Percentiles rank a stretch among this genome's conserved stretches.
These are phyloP conservation scores for Dalechampia spathulata DNA, from an alignment of 441 rosid genomes.

Conservation along the genomic window DNA sequence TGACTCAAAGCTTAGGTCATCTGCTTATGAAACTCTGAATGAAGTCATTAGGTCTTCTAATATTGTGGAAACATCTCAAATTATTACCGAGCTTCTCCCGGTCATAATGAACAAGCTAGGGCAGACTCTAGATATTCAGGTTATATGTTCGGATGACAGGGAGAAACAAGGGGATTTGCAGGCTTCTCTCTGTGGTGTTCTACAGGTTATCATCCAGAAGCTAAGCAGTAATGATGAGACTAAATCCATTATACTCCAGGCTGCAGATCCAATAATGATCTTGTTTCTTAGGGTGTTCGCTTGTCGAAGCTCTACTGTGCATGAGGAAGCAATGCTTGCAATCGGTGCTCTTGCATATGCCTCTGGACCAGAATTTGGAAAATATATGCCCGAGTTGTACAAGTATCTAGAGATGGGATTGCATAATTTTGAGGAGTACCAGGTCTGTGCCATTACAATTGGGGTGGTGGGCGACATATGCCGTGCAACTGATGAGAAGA, in stretches of 20 bases:
- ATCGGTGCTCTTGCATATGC: constrained; percentile 61
- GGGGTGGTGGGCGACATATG: constrained; percentile 58
- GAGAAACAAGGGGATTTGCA: constrained; percentile 41
- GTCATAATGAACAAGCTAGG: constrained; percentile 23
- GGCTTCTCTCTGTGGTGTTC: constrained; percentile 54
- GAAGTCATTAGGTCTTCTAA: constrained; percentile 41
- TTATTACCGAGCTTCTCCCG: constrained; percentile 22
- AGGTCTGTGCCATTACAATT: constrained; percentile 50
- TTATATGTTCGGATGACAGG: constrained; percentile 29
- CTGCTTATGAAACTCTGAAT: constrained; percentile 45
- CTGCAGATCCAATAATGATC: constrained; percentile 53
- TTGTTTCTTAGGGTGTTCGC: constrained; percentile 50
- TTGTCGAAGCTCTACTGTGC: constrained; percentile 51
- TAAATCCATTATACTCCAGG: constrained; percentile 36
- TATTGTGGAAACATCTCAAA: constrained; percentile 33
- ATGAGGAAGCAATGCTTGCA: constrained; percentile 59
- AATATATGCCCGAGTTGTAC: constrained; percentile 51
- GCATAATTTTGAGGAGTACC: constrained; percentile 59
- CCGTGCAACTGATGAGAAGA: constrained; percentile 47
- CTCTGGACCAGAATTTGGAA: constrained; percentile 45
- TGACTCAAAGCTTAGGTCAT: constrained; percentile 33
- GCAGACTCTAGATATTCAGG: constrained; percentile 35
- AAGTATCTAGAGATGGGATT: constrained; percentile 51
- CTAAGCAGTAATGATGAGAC: constrained; percentile 34
- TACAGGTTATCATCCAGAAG: constrained; percentile 46